Conservation (phyloP, 2,329 filamentous ascomycete species). For the Tympanopsis confertula region DNA sequence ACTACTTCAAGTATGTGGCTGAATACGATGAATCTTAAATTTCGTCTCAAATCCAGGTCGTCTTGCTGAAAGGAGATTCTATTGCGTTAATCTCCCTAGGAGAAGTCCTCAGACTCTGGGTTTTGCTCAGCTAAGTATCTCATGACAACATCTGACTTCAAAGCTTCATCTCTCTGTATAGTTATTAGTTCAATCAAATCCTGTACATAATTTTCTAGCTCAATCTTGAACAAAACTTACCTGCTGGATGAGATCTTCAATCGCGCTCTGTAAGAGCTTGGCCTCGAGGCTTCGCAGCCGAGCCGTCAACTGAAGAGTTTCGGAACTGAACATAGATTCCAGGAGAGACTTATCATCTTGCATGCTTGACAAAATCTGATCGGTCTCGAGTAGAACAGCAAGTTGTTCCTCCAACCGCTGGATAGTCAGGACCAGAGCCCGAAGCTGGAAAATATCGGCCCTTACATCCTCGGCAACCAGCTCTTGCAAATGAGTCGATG, state of each 20-base stretch:
- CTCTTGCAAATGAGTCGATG: neutral
- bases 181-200: neutral
- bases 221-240: neutral
- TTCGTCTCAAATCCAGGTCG: too few species aligned
- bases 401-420: neutral
- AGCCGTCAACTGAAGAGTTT: neutral
- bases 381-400: neutral
- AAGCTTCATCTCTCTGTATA: neutral
- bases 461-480: slow-evolving; percentile 11
- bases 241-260: neutral
- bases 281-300: neutral
- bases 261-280: neutral
- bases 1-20: too few species aligned
- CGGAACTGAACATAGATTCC: neutral
- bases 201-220: neutral
- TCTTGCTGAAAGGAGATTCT: too few species aligned
- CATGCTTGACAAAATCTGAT: neutral
- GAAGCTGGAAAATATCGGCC: slow-evolving; percentile 47
- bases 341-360: neutral
- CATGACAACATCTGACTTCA: neutral
- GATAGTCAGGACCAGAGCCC: slow-evolving; percentile 20
- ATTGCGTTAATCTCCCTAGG: too few species aligned
- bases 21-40: too few species aligned
- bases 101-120: neutral
- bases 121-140: neutral